Percentiles rank a stretch among this genome's conserved stretches.
Conservation (phyloP, 1,284 basidiomycete genomes). For the Lentinus polychrous region DNA sequence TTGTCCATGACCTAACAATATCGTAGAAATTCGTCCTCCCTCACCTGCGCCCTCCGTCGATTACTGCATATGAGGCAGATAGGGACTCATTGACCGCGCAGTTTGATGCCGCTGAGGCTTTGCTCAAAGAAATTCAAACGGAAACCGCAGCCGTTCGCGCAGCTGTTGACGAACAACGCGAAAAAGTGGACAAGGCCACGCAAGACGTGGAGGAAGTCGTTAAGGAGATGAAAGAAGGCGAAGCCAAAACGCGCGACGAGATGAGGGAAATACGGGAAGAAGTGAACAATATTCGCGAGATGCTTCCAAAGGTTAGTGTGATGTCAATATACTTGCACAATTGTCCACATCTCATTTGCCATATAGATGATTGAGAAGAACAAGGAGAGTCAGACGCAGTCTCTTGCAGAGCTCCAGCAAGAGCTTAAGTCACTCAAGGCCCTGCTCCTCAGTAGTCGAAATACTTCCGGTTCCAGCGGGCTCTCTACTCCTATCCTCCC, state of each 20-base stretch:
- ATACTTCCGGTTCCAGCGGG: constrained; percentile 41
- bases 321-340: not conserved
- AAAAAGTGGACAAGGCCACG: constrained; percentile 72
- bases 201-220: constrained; percentile 78
- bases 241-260: constrained; percentile 79
- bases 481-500: constrained; percentile 41
- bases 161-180: constrained; percentile 80
- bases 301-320: constrained; percentile 76
- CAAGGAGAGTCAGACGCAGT: constrained; percentile 75
- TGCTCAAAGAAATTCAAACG: constrained; percentile 77
- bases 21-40: constrained; percentile 86
- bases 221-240: constrained; percentile 70
- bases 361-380: constrained; percentile 90
- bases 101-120: constrained; percentile 86
- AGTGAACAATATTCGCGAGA: constrained; percentile 83
- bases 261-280: constrained; percentile 91
- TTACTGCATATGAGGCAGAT: constrained; percentile 87
- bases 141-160: constrained; percentile 69
- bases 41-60: constrained; percentile 84
- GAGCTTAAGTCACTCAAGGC: constrained; percentile 95
- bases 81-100: constrained; percentile 81
- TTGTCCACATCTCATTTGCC: constrained; percentile 3
- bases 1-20: constrained; percentile 1
- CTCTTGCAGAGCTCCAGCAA: constrained; percentile 81
- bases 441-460: constrained; percentile 79